A percentile compares a stretch with the other conserved stretches of the same genome.
Conservation (phyloP, 2,329 filamentous ascomycete species). For the Cadophora gregata region DNA sequence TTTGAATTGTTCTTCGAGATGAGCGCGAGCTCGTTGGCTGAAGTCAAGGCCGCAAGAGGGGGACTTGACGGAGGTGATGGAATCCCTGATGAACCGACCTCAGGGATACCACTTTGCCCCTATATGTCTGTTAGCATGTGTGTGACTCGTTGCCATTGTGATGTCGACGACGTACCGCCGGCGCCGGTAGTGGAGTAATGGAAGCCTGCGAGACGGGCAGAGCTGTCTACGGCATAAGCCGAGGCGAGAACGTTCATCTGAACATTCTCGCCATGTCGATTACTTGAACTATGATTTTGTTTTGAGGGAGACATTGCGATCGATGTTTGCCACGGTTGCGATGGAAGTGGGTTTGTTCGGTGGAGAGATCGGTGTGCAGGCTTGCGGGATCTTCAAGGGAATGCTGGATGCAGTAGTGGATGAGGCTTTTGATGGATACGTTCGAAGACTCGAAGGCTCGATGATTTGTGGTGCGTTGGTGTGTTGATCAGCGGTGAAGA, state of each 20-base stretch:
- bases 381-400: conserved; percentile 23
- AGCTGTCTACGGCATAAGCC: conserved; percentile 84
- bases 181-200: conserved; percentile 96
- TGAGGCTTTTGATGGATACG: conserved; percentile 25
- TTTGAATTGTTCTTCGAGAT: conserved; percentile 55
- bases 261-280: conserved; percentile 67
- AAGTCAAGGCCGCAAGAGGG: conserved; percentile 79
- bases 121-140: conserved; percentile 45
- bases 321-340: conserved; percentile 44
- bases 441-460: conserved; percentile 17
- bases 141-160: background rate
- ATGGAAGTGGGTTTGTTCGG: conserved; percentile 23
- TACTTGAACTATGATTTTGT: conserved; percentile 63
- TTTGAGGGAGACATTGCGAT: conserved; percentile 44
- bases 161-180: conserved; percentile 62
- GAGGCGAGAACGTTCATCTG: conserved; percentile 83
- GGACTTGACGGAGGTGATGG: conserved; percentile 87
- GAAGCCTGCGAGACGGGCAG: conserved; percentile 77
- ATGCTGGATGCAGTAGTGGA: conserved; percentile 23
- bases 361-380: conserved; percentile 17
- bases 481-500: conserved; percentile 27
- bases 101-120: conserved; percentile 94
- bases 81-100: conserved; percentile 81
- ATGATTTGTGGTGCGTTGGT: conserved; percentile 10
- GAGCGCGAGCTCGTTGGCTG: conserved; percentile 70